These are phyloP conservation scores for Polyplosphaeria fusca DNA, from an alignment of 495 filamentous ascomycete species.

Conservation along the genomic window DNA sequence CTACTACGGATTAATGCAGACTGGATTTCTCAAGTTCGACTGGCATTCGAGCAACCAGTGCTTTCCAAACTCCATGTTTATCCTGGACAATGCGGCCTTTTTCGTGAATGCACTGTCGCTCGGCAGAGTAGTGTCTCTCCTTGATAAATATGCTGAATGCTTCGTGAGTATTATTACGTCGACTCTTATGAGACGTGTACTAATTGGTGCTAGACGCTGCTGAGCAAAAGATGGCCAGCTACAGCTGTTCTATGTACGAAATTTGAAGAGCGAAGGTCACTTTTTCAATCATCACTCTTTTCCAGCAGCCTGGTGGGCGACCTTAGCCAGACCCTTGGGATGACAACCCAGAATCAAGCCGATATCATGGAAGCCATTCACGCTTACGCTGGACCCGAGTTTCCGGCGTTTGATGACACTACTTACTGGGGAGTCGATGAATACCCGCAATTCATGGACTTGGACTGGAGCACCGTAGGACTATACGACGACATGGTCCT, in stretches of 20 bases:
- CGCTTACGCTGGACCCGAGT: too few species aligned
- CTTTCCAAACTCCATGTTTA: neutral
- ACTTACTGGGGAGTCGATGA: neutral
- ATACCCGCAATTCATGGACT: neutral
- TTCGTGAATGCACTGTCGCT: neutral
- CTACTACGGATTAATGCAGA: neutral
- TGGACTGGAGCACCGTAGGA: neutral
- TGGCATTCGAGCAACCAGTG: neutral
- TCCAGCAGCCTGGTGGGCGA: neutral
- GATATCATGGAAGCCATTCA: neutral
- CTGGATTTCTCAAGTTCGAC: neutral
- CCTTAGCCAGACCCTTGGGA: neutral
- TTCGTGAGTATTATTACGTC: neutral
- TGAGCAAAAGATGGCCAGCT: neutral
- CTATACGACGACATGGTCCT: neutral
- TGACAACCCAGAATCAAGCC: neutral
- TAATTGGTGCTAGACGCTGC: neutral
- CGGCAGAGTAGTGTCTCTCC: neutral
- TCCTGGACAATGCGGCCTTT: neutral
- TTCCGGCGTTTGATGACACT: neutral
- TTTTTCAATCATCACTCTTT: neutral
- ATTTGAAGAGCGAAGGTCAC: neutral
- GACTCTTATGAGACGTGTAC: too few species aligned
- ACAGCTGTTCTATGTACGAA: neutral
- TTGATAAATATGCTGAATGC: neutral